These are phyloP conservation scores for Cyclanthera cordifolia DNA, from an alignment of 306 rosid genomes.

Conservation along the genomic window DNA sequence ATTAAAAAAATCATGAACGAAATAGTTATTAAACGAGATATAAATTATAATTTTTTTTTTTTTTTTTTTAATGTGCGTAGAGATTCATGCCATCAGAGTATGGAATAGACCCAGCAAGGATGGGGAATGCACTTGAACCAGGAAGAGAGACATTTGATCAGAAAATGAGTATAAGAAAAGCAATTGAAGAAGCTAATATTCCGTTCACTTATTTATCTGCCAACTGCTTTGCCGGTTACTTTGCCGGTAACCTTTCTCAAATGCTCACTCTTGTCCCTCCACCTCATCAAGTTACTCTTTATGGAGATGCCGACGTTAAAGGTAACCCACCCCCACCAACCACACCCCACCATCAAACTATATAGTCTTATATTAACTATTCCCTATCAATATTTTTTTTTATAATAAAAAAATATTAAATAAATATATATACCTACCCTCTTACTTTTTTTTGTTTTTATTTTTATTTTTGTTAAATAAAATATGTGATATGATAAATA, in stretches of 20 bases:
- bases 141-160: constrained; percentile 80
- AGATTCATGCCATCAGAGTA: constrained; percentile 89
- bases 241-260: constrained; percentile 61
- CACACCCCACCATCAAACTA: background rate
- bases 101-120: constrained; percentile 63
- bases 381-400: no score
- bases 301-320: constrained; percentile 63
- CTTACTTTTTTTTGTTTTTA: no score
- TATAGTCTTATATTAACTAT: no score
- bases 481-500: no score
- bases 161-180: constrained; percentile 56
- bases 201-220: constrained; percentile 65
- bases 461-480: no score
- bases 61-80: constrained; percentile 16
- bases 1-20: no score
- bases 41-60: no score
- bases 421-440: no score
- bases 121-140: constrained; percentile 78
- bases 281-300: constrained; percentile 36
- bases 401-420: no score
- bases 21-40: no score
- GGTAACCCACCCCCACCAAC: constrained; percentile 44
- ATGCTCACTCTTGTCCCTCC: constrained; percentile 61
- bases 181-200: constrained; percentile 58
- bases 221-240: constrained; percentile 69